A percentile compares a stretch with the other conserved stretches of the same genome.
Evolutionary conservation across 805 yeast genomes (phyloP).

Genomic region (Gaillardinia entomophila): DNA sequence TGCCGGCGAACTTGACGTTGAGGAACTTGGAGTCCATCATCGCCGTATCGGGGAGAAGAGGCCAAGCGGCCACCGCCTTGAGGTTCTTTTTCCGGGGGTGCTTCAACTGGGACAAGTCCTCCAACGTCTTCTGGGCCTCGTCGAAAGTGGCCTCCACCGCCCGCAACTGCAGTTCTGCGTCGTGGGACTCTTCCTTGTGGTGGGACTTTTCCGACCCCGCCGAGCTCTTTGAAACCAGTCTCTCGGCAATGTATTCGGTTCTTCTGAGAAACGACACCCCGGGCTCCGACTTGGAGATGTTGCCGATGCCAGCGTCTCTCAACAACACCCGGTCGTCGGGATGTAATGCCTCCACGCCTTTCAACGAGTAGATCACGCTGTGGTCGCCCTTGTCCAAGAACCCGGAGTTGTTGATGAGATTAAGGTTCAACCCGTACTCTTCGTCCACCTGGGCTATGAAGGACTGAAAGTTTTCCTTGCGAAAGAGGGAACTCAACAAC

Average conservation of each 20-base stretch:
- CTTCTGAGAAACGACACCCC: constrained; percentile 83
- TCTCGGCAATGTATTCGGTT: constrained; percentile 85
- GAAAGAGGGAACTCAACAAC: constrained; percentile 64
- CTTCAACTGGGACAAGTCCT: constrained; percentile 36
- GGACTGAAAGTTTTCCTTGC: constrained; percentile 66
- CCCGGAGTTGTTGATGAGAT: constrained; percentile 60
- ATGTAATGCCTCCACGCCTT: constrained; percentile 40
- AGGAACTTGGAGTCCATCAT: constrained; percentile 75
- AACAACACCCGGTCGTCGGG: constrained; percentile 73
- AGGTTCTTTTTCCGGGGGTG: constrained; percentile 78
- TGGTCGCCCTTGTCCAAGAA: constrained; percentile 59
- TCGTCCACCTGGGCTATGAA: constrained; percentile 52
- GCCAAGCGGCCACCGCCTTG: constrained; percentile 73
- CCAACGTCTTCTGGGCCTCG: constrained; percentile 43
- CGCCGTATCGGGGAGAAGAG: constrained; percentile 85
- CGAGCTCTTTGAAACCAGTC: constrained; percentile 23
- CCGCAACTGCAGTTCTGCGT: constrained; percentile 58
- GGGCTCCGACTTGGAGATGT: constrained; percentile 36
- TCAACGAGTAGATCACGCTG: constrained; percentile 29
- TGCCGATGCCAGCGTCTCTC: constrained; percentile 66
- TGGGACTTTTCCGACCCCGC: constrained; percentile 9
- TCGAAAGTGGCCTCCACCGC: constrained; percentile 79
- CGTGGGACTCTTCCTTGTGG: constrained; percentile 26
- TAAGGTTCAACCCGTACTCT: constrained; percentile 72
- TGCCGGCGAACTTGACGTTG: constrained; percentile 56